These are phyloP conservation scores for Coniochaeta pulveracea DNA, from an alignment of 2,329 filamentous ascomycete genomes.

Conservation along the genomic window DNA sequence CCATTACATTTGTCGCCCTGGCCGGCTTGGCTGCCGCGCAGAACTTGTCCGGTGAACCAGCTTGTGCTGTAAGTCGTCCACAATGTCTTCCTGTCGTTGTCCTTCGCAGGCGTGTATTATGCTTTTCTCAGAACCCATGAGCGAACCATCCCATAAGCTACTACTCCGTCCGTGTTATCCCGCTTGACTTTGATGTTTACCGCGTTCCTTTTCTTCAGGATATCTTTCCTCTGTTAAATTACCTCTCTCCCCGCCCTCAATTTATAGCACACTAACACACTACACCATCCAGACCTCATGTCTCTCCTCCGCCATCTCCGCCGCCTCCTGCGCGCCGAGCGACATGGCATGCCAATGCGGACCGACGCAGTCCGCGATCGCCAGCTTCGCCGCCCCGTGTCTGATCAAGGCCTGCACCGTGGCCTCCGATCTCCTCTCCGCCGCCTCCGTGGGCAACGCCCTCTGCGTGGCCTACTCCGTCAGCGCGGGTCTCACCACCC, in stretches of 20 bases:
- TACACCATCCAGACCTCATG: slow-evolving; percentile 3
- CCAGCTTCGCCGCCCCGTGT: not conserved
- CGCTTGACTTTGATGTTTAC: too few species aligned
- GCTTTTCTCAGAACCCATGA: not conserved
- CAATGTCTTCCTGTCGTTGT: not conserved
- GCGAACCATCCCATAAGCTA: not conserved
- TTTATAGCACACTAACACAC: too few species aligned
- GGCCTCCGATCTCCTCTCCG: slow-evolving; percentile 1
- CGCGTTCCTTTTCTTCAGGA: too few species aligned
- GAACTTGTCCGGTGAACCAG: slow-evolving; percentile 3
- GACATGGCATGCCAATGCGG: slow-evolving; percentile 3
- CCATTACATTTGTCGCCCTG: not conserved
- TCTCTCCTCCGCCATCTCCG: slow-evolving; percentile 1
- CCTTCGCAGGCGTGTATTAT: not conserved
- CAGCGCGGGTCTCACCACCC: not conserved
- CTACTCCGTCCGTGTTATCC: too few species aligned
- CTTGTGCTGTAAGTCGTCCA: slow-evolving; percentile 1
- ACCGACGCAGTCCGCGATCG: not conserved
- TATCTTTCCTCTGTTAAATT: too few species aligned
- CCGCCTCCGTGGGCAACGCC: not conserved
- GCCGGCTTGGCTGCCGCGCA: slow-evolving; percentile 1
- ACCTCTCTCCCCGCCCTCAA: too few species aligned
- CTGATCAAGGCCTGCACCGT: not conserved
- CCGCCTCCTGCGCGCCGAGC: not conserved
- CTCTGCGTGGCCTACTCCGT: not conserved